Conservation (phyloP, 176 grass and related monocot genomes). For the Microstegium vimineum region DNA sequence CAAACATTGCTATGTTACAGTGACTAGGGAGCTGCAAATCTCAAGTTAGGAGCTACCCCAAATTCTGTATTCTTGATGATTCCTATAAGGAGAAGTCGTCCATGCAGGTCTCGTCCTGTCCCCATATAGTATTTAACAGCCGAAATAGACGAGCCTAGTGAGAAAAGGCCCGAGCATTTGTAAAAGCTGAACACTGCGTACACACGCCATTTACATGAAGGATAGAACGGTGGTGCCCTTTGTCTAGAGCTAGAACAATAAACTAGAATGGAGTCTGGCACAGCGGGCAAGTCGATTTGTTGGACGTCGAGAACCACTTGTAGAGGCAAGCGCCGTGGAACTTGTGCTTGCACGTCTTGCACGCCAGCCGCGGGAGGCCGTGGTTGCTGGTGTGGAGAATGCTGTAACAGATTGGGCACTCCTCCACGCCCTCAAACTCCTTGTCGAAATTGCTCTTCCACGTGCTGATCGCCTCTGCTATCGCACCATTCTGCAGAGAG, state of each 20-base stretch:
- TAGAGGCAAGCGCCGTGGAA: conserved; percentile 92
- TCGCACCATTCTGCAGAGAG: conserved; percentile 60
- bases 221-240: neutral
- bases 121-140: neutral
- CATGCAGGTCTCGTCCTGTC: neutral
- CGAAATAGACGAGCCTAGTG: neutral
- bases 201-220: neutral
- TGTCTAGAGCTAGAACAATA: conserved; percentile 60
- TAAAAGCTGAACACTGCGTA: neutral
- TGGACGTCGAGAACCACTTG: conserved; percentile 99
- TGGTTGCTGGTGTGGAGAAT: conserved; percentile 94
- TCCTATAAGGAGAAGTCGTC: neutral
- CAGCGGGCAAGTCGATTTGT: conserved; percentile 92
- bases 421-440: conserved; percentile 93
- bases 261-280: conserved; percentile 98
- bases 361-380: conserved; percentile 74
- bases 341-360: conserved; percentile 96
- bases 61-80: neutral
- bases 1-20: neutral
- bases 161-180: neutral
- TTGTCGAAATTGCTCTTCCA: conserved; percentile 98
- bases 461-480: conserved; percentile 77
- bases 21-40: neutral
- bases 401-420: conserved; percentile 97
- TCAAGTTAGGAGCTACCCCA: neutral